Evolutionary conservation across 2,329 filamentous ascomycete species (phyloP).

Genomic region (Ceratocystiopsis sp.): DNA sequence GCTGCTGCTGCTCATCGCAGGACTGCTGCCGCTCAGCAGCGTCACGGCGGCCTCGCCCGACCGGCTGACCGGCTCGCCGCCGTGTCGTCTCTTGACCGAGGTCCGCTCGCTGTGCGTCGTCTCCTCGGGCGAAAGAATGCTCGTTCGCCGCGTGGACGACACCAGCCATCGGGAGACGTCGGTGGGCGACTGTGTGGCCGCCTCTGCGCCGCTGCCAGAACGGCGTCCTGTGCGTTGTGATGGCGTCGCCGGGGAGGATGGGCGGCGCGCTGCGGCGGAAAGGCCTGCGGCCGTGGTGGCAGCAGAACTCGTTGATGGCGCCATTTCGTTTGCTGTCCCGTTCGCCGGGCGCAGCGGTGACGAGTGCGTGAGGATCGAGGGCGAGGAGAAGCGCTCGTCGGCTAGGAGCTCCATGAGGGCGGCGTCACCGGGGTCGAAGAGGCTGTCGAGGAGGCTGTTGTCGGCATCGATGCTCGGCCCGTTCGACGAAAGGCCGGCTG

Average conservation of each 20-base stretch:
- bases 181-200: too few species aligned
- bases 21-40: not conserved
- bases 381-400: slow-evolving; percentile 3
- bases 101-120: not conserved
- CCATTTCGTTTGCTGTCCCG: slow-evolving; percentile 1
- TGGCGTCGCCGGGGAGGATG: not conserved
- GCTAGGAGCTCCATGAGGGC: not conserved
- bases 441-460: not conserved
- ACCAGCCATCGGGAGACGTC: too few species aligned
- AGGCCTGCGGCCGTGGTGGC: not conserved
- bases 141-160: not conserved
- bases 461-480: too few species aligned
- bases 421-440: not conserved
- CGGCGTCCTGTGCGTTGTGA: not conserved
- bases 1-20: not conserved
- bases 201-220: too few species aligned
- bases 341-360: not conserved
- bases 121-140: not conserved
- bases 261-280: not conserved
- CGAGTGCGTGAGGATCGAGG: slow-evolving; percentile 1
- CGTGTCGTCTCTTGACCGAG: slow-evolving; percentile 1
- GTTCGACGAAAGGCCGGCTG: too few species aligned
- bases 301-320: slow-evolving; percentile 2
- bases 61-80: not conserved
- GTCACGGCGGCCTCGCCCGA: not conserved